Evolutionary conservation across 2,329 filamentous ascomycete species (phyloP).

Genomic region (Xylariaceae sp.): DNA sequence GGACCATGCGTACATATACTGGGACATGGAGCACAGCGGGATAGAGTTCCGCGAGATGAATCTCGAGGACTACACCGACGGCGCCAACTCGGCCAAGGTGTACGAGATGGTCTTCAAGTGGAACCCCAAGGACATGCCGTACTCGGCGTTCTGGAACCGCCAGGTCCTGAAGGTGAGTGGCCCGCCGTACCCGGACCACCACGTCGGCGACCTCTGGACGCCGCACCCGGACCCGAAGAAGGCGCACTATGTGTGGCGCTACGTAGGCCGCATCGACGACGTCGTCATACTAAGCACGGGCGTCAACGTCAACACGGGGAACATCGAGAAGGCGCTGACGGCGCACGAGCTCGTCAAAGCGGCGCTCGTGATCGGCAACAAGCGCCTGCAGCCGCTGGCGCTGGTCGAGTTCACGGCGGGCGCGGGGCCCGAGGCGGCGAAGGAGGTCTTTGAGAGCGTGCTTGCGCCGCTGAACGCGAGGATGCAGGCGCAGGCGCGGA

Average conservation of each 20-base stretch:
- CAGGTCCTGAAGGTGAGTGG: conserved; percentile 8
- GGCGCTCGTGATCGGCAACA: conserved; percentile 19
- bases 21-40: conserved; percentile 18
- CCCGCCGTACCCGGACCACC: conserved; percentile 12
- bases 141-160: conserved; percentile 19
- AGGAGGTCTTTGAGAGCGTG: conserved; percentile 17
- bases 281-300: conserved; percentile 24
- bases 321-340: conserved; percentile 18
- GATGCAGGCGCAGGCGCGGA: conserved; percentile 17
- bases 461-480: conserved; percentile 21
- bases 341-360: conserved; percentile 10
- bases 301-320: conserved; percentile 21
- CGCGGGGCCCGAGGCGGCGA: conserved; percentile 2
- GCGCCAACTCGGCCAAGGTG: conserved; percentile 5
- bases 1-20: conserved; percentile 22
- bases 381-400: conserved; percentile 20
- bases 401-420: conserved; percentile 17
- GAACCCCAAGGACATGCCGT: conserved; percentile 11
- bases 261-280: conserved; percentile 27
- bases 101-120: conserved; percentile 23
- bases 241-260: conserved; percentile 22
- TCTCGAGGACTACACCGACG: conserved; percentile 14
- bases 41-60: conserved; percentile 20
- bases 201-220: conserved; percentile 23
- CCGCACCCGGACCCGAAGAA: conserved; percentile 24